Conservation (phyloP, 495 filamentous ascomycete genomes). For the Sabuloglossum arenarium region DNA sequence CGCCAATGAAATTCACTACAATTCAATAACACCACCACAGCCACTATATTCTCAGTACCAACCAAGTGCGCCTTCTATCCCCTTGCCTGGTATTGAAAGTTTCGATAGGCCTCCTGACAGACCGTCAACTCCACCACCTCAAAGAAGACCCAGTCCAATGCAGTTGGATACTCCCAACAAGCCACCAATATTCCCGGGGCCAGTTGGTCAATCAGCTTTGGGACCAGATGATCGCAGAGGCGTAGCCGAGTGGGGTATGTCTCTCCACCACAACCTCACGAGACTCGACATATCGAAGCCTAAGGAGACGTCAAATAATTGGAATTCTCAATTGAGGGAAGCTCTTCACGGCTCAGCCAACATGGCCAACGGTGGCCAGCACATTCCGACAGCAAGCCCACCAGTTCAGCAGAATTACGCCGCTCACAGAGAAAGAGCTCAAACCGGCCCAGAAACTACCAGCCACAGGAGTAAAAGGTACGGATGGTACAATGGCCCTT, state of each 20-base stretch:
- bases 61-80: conserved; percentile 27
- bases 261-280: conserved; percentile 50
- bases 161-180: conserved; percentile 15
- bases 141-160: conserved; percentile 20
- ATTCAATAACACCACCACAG: conserved; percentile 32
- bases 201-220: conserved; percentile 22
- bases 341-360: conserved; percentile 18
- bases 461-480: conserved; percentile 41
- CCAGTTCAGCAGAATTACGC: neutral
- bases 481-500: conserved; percentile 47
- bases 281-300: conserved; percentile 39
- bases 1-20: conserved; percentile 36
- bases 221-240: conserved; percentile 37
- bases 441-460: conserved; percentile 10
- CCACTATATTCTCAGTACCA: conserved; percentile 27
- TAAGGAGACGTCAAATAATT: conserved; percentile 16
- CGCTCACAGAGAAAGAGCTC: neutral
- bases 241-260: conserved; percentile 53
- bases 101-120: conserved; percentile 53
- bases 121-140: conserved; percentile 33
- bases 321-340: neutral
- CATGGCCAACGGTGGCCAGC: neutral
- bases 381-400: neutral
- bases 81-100: conserved; percentile 75
- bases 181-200: conserved; percentile 10